phyloP scores from a whole-genome alignment of 2,329 filamentous ascomycete species.

The Xylaria sp. region DNA sequence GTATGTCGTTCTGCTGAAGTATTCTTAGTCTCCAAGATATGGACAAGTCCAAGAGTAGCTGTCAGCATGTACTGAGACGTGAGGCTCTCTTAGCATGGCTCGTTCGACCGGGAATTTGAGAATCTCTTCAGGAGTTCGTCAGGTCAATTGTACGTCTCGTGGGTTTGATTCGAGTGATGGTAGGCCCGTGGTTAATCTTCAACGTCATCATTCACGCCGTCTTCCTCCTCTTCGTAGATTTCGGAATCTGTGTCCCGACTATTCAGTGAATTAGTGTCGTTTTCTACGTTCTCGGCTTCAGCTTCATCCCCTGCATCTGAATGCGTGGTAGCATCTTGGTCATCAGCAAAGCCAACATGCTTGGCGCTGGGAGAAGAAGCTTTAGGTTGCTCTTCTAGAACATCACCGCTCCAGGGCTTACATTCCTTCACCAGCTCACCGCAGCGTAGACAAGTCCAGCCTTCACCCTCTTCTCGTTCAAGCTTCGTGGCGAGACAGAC shows the following conservation, averaged over 20 bases:
- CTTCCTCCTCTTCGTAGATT: conserved; percentile 42
- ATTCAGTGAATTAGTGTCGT: conserved; percentile 11
- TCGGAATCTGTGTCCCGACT: conserved; percentile 41
- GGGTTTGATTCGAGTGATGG: neutral
- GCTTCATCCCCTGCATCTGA: conserved; percentile 34
- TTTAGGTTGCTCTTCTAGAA: conserved; percentile 63
- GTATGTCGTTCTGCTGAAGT: neutral
- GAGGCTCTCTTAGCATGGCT: neutral
- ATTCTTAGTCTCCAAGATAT: neutral
- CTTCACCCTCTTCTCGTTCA: conserved; percentile 91
- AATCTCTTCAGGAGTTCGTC: neutral
- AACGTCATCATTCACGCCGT: conserved; percentile 38
- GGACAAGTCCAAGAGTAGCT: neutral
- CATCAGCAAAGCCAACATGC: conserved; percentile 67
- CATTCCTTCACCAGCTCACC: conserved; percentile 84
- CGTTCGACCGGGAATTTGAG: neutral
- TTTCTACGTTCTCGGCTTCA: conserved; percentile 20
- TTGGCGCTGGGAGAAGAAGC: conserved; percentile 54
- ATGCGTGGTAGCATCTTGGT: conserved; percentile 43
- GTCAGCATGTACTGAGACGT: neutral
- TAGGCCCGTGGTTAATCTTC: conserved; percentile 31
- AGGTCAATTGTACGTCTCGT: neutral
- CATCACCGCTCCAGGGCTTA: conserved; percentile 89
- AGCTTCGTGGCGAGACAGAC: conserved; percentile 90
- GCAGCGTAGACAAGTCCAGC: conserved; percentile 89